Conservation (phyloP, 164 flowering plant species). For the Nymphaea thermarum region DNA sequence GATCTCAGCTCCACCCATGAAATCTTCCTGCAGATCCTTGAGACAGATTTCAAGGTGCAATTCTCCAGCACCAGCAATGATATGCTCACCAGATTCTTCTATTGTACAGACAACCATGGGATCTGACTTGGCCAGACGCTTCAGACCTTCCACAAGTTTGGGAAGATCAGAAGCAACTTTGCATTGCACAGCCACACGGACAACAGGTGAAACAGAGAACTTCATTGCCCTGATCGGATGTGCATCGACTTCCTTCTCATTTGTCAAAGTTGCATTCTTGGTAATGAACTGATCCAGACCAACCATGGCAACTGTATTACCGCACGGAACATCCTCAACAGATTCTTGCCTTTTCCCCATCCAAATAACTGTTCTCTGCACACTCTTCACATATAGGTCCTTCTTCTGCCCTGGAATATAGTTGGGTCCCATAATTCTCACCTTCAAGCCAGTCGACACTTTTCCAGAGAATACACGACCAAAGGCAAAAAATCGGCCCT, state of each 20-base stretch:
- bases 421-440: conserved; percentile 26
- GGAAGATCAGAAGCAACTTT: conserved; percentile 35
- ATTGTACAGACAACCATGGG: conserved; percentile 26
- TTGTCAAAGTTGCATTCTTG: conserved; percentile 27
- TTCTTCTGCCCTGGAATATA: conserved; percentile 26
- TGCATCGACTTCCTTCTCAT: conserved; percentile 29
- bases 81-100: conserved; percentile 30
- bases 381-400: conserved; percentile 23
- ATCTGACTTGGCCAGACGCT: conserved; percentile 28
- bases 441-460: conserved; percentile 23
- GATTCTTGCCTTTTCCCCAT: conserved; percentile 30
- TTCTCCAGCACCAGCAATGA: conserved; percentile 27
- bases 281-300: conserved; percentile 28
- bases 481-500: conserved; percentile 26
- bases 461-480: conserved; percentile 25
- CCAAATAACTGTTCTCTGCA: conserved; percentile 28
- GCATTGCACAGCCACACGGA: conserved; percentile 27
- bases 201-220: conserved; percentile 27
- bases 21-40: conserved; percentile 22
- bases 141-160: conserved; percentile 30
- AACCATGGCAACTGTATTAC: conserved; percentile 23
- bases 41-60: conserved; percentile 25
- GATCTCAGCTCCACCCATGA: conserved; percentile 29
- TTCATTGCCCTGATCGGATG: conserved; percentile 35
- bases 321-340: conserved; percentile 32